These are phyloP conservation scores for Botrytis aclada DNA, from an alignment of 2,329 filamentous ascomycete species.

Conservation along the genomic window DNA sequence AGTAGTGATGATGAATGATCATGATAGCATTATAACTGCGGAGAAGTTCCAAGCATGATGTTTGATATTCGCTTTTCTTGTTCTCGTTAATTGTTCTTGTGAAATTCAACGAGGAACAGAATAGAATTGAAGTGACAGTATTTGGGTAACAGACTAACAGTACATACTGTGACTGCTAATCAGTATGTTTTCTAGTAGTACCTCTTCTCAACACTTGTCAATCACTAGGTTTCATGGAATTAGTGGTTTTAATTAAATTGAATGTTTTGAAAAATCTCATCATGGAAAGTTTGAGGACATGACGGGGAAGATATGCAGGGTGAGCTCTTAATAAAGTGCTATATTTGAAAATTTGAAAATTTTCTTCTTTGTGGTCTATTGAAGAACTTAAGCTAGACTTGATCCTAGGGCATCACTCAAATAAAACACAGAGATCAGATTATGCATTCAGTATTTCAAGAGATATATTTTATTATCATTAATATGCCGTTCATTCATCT, in stretches of 20 bases:
- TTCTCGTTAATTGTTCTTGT: not conserved
- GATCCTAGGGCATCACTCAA: not conserved
- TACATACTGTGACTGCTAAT: not conserved
- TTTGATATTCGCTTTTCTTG: not conserved
- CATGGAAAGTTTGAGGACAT: no score
- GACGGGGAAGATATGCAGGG: not conserved
- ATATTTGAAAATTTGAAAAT: not conserved
- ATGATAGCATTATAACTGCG: not conserved
- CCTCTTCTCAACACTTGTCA: not conserved
- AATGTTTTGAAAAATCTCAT: rapidly evolving
- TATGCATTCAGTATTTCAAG: not conserved
- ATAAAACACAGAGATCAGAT: not conserved
- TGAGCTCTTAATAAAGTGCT: not conserved
- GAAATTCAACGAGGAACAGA: not conserved
- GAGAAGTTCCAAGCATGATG: rapidly evolving
- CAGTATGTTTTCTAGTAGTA: not conserved
- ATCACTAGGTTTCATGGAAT: not conserved
- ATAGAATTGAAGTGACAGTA: not conserved
- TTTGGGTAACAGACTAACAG: not conserved
- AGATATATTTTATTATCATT: not conserved
- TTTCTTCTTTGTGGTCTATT: not conserved
- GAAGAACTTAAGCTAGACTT: no score
- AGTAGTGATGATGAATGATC: not conserved
- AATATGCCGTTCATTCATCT: not conserved
- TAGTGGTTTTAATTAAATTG: not conserved